Base-by-base conservation (phyloP, 129 eudicot genomes). In the Helichrysum umbraculigerum region DNA sequence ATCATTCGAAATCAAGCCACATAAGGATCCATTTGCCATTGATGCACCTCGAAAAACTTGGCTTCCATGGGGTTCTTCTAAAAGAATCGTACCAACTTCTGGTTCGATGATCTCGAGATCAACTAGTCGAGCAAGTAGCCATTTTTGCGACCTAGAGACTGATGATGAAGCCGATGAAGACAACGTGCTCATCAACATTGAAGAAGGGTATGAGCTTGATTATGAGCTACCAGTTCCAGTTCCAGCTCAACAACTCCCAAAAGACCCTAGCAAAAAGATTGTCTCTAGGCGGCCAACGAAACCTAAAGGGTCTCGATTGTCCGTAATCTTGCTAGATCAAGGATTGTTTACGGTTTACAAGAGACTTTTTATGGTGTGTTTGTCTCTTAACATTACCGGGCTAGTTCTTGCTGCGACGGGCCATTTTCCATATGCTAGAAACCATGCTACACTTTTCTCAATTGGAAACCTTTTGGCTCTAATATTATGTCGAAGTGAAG, bases 271-370 rank as follows among this genome's bases (percentile, higher is more conserved):
- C 70, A 73, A 70, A 54, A 78, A 78, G 63, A 66, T 70, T 67
- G 57, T 73, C 37, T 75, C 68, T 1, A 74, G 57, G 28, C 74
- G 37, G 29, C 76, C 56, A 39, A 60, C 21, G 4, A 85, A 82
- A 59, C 80, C 66, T 1, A 85, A 79, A 65, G 81, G 60, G 19
- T 78, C 92, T 0, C 74, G 93, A 70, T 75, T 90, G 32, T 90
- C 96, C 0, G 85, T 90, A 1, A 90, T 90, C 41, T 72, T 90
- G 76, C 89, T 90, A 1, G 93, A 88, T 78, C 96, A 90, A 82
- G 96, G 96, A 54, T 72, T 90, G 74, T 88, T 90, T 70, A 88
- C 96, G 2, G 93, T 88, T 6, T 90, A 90, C 73, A 88, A 90
- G 47, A 59, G 91, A 59, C 86, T 90, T 16, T 88, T 90, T 66